Conservation (phyloP, 495 filamentous ascomycete species). For the Staphylotrichum tortipilum region DNA sequence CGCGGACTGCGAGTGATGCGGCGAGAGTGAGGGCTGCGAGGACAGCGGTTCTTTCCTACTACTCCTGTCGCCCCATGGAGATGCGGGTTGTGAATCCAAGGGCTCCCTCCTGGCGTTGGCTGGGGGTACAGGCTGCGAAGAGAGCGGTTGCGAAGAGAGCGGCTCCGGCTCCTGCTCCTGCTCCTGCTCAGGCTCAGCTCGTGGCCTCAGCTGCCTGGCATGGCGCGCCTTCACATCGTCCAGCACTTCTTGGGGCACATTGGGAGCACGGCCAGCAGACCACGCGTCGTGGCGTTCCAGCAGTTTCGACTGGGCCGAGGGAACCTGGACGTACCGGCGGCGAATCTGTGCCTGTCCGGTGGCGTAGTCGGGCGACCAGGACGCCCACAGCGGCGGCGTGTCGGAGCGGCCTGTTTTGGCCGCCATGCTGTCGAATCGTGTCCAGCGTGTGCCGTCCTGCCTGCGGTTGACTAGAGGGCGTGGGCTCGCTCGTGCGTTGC, state of each 20-base stretch:
- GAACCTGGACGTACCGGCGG: slow-evolving; percentile 32
- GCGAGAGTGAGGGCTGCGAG: not conserved
- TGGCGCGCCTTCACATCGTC: slow-evolving; percentile 19
- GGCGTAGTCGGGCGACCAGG: slow-evolving; percentile 5
- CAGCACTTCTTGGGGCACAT: slow-evolving; percentile 33
- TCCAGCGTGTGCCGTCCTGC: not conserved
- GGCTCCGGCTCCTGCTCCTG: not conserved
- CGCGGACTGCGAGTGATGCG: not conserved
- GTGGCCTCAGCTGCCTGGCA: not conserved
- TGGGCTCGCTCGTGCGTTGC: too few species aligned
- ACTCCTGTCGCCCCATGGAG: too few species aligned
- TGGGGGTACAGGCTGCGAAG: not conserved
- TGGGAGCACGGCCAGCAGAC: slow-evolving; percentile 22
- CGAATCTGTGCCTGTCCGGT: not conserved
- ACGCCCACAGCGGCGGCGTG: not conserved
- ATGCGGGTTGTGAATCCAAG: too few species aligned
- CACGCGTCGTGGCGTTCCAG: slow-evolving; percentile 43
- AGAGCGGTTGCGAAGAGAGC: not conserved
- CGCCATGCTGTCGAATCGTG: not conserved
- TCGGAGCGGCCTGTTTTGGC: not conserved
- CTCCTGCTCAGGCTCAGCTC: too few species aligned
- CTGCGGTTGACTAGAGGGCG: too few species aligned
- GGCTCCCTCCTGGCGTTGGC: too few species aligned
- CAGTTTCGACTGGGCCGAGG: slow-evolving; percentile 51
- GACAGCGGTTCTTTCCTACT: not conserved